Evolutionary conservation across 371 early-diverging fungal species (phyloP), one percentile per base, ranked within the genome.

Genomic region (Chytridium lagenaria): DNA sequence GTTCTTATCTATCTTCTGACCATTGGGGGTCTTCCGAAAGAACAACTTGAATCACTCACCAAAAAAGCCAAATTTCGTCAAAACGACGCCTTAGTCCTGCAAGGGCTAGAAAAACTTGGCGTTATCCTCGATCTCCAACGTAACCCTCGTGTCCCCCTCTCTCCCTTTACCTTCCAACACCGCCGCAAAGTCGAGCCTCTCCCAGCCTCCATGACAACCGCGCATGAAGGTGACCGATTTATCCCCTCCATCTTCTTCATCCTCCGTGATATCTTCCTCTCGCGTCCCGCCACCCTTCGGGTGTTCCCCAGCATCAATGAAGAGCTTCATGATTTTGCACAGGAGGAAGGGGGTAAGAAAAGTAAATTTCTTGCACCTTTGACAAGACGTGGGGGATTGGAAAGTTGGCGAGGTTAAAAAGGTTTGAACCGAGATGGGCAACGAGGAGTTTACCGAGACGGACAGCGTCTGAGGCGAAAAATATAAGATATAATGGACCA

Each of bases 401-500:
- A 26, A 52, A 52, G 26, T 15, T 52, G 5, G 55, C 55, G 7
- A 52, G 55, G 55, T 26, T 52, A 23, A 52, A 52, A 26, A 5
- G 26, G n/a, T 12, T 12, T 52, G n/a, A 26, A 26, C 55, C 55
- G 5, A 10, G 55, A 26, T 52, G 55, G 55, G 55, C n/a, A 22
- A 22, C 12, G 5, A 52, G 23, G 26, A 12, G 5, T 12, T 26
- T 52, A 5, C 55, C 55, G 5, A 26, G 5, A 22, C 12, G 5
- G 5, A 23, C 7, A 23, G 26, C 12, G 55, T 5, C 5, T 5
- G 55, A 26, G 5, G n/a, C 26, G 55, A 23, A 52, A 26, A 52
- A 5, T 22, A 12, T 52, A 23, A 12, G 55, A 52, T 23, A 26
- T 10, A 68, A 72, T 59, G 82, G 82, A 2, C 67, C 71, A 15